phyloP scores from a whole-genome alignment of 805 yeast species.

The Candida ascalaphidarum region DNA sequence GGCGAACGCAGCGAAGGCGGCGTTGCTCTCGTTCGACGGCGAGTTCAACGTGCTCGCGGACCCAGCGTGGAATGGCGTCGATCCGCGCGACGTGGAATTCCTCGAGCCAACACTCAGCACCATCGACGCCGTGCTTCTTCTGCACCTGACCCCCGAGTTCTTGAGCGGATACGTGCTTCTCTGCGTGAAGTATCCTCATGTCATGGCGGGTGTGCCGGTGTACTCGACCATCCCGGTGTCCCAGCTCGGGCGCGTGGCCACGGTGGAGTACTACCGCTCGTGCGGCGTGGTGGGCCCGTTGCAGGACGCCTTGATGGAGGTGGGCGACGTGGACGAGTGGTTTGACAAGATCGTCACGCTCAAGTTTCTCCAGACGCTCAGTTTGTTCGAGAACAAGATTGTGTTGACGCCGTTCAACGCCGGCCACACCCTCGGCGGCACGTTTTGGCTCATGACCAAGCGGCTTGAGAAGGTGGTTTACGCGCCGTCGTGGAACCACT shows the following conservation, averaged over 20 bases:
- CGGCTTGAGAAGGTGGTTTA: constrained; percentile 76
- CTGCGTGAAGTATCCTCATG: constrained; percentile 45
- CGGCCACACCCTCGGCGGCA: constrained; percentile 92
- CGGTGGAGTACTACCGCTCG: constrained; percentile 74
- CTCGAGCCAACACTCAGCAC: constrained; percentile 27
- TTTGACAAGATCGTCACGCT: constrained; percentile 65
- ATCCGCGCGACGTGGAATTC: constrained; percentile 22
- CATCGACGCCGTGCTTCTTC: constrained; percentile 66
- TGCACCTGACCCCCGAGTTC: constrained; percentile 77
- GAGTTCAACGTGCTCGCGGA: constrained; percentile 54
- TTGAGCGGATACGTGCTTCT: constrained; percentile 72
- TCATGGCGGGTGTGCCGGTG: constrained; percentile 58
- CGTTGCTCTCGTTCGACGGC: constrained; percentile 48
- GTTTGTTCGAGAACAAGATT: constrained; percentile 55
- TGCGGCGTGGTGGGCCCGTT: constrained; percentile 71
- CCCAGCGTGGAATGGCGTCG: constrained; percentile 64
- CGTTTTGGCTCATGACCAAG: constrained; percentile 73
- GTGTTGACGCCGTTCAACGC: constrained; percentile 77
- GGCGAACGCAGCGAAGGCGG: constrained; percentile 32
- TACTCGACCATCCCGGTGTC: constrained; percentile 88
- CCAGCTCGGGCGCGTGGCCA: constrained; percentile 76
- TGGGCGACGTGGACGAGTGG: constrained; percentile 68
- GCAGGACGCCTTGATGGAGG: constrained; percentile 46
- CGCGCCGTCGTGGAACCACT: constrained; percentile 93
- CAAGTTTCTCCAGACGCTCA: constrained; percentile 72